phyloP scores from a whole-genome alignment of 169 alveolate species.

The Theileria orientalis region DNA sequence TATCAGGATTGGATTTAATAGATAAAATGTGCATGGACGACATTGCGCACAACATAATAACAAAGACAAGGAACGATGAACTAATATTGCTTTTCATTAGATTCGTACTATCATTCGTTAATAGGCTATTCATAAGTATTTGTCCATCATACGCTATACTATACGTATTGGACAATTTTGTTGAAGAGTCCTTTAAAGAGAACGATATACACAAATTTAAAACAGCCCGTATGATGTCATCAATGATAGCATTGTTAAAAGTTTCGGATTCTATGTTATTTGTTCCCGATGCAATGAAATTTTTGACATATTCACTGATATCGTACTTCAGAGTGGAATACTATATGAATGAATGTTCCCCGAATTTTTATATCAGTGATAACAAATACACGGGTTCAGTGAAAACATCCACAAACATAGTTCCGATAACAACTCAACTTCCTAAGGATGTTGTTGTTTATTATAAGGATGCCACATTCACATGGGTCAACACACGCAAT shows the following conservation, averaged over 20 bases:
- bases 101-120: constrained; percentile 14
- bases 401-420: no score
- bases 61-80: constrained; percentile 39
- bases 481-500: no score
- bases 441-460: no score
- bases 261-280: neutral
- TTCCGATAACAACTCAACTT: no score
- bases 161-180: neutral
- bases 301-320: neutral
- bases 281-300: neutral
- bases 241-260: neutral
- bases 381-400: neutral
- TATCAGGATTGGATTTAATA: constrained; percentile 10
- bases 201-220: neutral
- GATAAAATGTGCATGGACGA: constrained; percentile 30
- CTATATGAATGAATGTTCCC: constrained; percentile 9
- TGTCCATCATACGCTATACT: neutral
- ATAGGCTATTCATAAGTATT: constrained; percentile 7
- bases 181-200: neutral
- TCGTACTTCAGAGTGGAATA: neutral
- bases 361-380: constrained; percentile 34
- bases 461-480: no score
- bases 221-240: neutral
- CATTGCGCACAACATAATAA: constrained; percentile 31
- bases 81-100: constrained; percentile 32